Evolutionary conservation across 305 asterid species (phyloP), one percentile per base, ranked within the genome.

Genomic region (Petunia hybrid): DNA sequence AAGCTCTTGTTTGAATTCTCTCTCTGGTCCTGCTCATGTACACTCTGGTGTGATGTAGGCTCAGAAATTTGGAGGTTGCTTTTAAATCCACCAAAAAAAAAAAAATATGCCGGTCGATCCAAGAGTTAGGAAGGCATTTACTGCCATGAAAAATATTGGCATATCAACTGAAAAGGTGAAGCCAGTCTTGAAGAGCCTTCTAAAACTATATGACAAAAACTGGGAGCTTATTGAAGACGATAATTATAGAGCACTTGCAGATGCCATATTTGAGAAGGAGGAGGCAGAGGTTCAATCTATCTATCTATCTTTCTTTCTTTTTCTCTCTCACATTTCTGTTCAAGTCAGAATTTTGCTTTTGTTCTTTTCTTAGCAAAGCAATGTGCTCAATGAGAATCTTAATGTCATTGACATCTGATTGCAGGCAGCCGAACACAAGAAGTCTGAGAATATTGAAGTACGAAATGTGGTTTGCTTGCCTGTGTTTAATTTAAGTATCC

Each of bases 151-250:
- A 67, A 60, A 1, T 55, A 80, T 80, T 66, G 82, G 82, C 74
- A 67, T 80, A 51, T 51, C 77, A 12, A 55, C 53, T 35, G 82
- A 5, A 14, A 51, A 38, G 31, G 82, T 80, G 78, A 80, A 80
- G 64, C 82, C 82, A 39, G 48, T 67, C 31, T 66, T 80, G 82
- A 80, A 80, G 22, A 51, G 64, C 51, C 82, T 80, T 80, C 64
- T 80, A 41, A 80, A 80, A 80, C 63, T 80, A 40, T 80, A 80
- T 67, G 67, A 80, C 38, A 80, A 51, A 65, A 67, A 80, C 22
- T 80, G 82, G 82, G 55, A 56, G 76, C 67, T 51, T 60, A 80
- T 80, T 53, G 82, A 80, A 80, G 82, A 67, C 42, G 82, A 80
- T 43, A 80, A 80, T 40, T 80, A 80, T 41, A 53, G 82, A 66